Conservation (phyloP, 495 filamentous ascomycete species). For the Lepraria neglecta region DNA sequence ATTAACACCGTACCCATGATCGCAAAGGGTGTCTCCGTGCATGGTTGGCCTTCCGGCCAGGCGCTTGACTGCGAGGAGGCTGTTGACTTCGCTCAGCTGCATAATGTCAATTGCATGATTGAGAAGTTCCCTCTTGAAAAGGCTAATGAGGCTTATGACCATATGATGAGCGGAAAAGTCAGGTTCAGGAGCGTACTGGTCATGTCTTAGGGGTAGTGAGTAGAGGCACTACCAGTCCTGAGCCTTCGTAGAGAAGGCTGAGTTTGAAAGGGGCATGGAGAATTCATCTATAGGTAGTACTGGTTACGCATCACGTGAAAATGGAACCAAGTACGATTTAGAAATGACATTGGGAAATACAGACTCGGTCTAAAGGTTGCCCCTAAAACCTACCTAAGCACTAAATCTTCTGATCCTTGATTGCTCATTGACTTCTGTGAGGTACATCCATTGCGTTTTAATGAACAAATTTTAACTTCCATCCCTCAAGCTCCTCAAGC, state of each 20-base stretch:
- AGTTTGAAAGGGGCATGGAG: too few relatives aligned
- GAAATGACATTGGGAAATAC: too few relatives aligned
- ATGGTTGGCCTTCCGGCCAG: slow-evolving; percentile 57
- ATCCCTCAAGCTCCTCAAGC: too few relatives aligned
- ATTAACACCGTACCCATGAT: slow-evolving; percentile 48
- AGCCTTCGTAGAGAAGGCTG: background rate
- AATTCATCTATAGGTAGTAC: too few relatives aligned
- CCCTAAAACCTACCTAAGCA: too few relatives aligned
- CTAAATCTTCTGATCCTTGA: too few relatives aligned
- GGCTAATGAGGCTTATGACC: slow-evolving; percentile 42
- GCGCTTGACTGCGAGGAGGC: slow-evolving; percentile 58
- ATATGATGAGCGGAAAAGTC: slow-evolving; percentile 40
- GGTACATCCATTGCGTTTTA: too few relatives aligned
- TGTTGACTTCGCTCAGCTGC: slow-evolving; percentile 49
- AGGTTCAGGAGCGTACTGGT: slow-evolving; percentile 42
- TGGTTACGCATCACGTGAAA: too few relatives aligned
- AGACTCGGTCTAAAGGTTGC: too few relatives aligned
- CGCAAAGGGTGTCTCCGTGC: slow-evolving; percentile 44
- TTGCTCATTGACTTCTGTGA: too few relatives aligned
- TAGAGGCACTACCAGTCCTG: background rate
- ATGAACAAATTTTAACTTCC: too few relatives aligned
- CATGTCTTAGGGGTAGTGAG: slow-evolving; percentile 29
- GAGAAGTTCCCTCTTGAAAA: slow-evolving; percentile 55
- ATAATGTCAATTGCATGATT: slow-evolving; percentile 55
- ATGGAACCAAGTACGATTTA: too few relatives aligned